These are phyloP conservation scores for Citrus maxima DNA, from an alignment of 345 rosid species.

Conservation along the genomic window DNA sequence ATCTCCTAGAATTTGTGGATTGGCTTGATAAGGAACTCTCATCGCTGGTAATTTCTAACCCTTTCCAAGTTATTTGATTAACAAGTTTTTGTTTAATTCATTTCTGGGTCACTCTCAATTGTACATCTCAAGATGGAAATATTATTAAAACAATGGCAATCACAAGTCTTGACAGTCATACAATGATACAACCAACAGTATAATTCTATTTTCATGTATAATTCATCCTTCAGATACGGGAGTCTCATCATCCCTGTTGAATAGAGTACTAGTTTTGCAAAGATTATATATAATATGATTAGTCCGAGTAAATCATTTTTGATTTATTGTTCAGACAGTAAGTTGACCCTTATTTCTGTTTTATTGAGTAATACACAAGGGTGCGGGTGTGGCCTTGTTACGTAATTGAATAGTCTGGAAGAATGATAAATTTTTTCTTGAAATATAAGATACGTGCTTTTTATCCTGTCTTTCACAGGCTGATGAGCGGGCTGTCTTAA, in stretches of 20 bases:
- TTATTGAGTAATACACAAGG: not conserved
- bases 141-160: not conserved
- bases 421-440: not conserved
- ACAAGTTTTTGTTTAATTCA: no score
- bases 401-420: not conserved
- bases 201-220: not conserved
- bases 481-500: constrained; percentile 85
- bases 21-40: constrained; percentile 81
- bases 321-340: not conserved
- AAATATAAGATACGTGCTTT: not conserved
- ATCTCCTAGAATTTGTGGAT: constrained; percentile 67
- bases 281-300: not conserved
- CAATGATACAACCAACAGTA: not conserved
- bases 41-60: constrained; percentile 52
- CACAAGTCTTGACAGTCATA: not conserved
- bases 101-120: not conserved
- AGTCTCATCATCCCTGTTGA: not conserved
- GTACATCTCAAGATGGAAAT: not conserved
- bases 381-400: not conserved
- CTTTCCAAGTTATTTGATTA: constrained; percentile 10
- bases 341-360: not conserved
- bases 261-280: not conserved
- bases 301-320: not conserved
- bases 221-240: not conserved
- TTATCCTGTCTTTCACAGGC: constrained; percentile 39